Conservation (phyloP, 2,329 filamentous ascomycete species). For the Dothideomycetes sp. region DNA sequence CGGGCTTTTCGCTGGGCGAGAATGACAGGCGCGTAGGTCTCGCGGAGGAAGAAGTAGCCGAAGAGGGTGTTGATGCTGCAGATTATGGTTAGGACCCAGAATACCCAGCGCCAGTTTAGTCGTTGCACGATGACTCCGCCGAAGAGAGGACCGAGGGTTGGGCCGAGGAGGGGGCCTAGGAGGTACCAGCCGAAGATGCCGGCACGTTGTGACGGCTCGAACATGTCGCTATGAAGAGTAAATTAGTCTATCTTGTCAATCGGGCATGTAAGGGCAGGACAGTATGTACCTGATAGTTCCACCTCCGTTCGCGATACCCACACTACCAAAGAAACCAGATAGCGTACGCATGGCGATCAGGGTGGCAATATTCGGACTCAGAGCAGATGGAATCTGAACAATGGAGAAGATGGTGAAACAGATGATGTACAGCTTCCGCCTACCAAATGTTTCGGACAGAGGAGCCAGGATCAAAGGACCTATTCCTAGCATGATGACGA, state of each 20-base stretch:
- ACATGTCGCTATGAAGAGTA: no score
- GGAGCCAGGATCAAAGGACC: slow-evolving; percentile 37
- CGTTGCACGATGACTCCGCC: slow-evolving; percentile 34
- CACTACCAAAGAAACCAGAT: slow-evolving; percentile 39
- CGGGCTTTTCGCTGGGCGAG: slow-evolving; percentile 23
- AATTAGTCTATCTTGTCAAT: no score
- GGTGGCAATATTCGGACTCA: slow-evolving; percentile 35
- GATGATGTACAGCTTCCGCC: slow-evolving; percentile 31
- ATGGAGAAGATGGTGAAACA: slow-evolving; percentile 35
- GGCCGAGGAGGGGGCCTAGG: slow-evolving; percentile 32
- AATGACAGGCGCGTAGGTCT: slow-evolving; percentile 33
- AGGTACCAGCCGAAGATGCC: slow-evolving; percentile 36
- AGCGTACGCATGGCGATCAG: slow-evolving; percentile 35
- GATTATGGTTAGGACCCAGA: slow-evolving; percentile 35
- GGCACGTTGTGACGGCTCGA: slow-evolving; percentile 32
- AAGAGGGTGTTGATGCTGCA: slow-evolving; percentile 29
- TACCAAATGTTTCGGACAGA: slow-evolving; percentile 36
- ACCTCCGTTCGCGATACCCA: slow-evolving; percentile 40
- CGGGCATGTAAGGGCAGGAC: no score
- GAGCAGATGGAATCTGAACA: slow-evolving; percentile 36
- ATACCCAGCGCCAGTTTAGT: slow-evolving; percentile 38
- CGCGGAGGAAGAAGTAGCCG: slow-evolving; percentile 32
- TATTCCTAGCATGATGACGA: slow-evolving; percentile 38
- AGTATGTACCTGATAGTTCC: no score
- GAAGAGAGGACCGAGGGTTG: slow-evolving; percentile 30